Evolutionary conservation across 2,329 filamentous ascomycete species (phyloP).

Genomic region (Colletotrichum eremochloae): DNA sequence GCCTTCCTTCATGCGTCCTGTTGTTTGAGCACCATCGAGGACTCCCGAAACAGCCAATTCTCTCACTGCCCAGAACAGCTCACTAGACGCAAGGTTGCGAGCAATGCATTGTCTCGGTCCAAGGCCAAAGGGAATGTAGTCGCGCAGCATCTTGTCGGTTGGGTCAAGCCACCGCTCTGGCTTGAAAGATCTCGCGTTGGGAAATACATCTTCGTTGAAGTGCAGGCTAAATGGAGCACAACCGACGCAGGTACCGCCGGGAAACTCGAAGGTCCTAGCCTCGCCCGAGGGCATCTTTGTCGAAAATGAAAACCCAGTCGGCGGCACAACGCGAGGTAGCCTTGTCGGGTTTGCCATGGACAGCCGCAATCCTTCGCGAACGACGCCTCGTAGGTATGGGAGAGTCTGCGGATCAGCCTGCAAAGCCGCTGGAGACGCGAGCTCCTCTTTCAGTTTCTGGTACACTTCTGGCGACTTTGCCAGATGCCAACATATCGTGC

Average conservation of each 20-base stretch:
- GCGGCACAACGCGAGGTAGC: slow-evolving; percentile 6
- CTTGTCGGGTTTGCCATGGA: slow-evolving; percentile 21
- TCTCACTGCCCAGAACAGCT: slow-evolving; percentile 15
- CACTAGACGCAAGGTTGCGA: slow-evolving; percentile 18
- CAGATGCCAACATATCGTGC: slow-evolving; percentile 18
- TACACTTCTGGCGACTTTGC: neutral
- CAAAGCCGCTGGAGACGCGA: neutral
- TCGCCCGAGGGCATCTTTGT: neutral
- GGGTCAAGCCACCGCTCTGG: slow-evolving; percentile 12
- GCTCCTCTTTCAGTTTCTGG: neutral
- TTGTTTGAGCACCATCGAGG: neutral
- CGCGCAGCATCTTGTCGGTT: slow-evolving; percentile 6
- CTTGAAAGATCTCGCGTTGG: neutral
- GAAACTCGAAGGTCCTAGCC: neutral
- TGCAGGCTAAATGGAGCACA: slow-evolving; percentile 15
- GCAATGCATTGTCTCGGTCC: slow-evolving; percentile 14
- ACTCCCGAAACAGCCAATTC: neutral
- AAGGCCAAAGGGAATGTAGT: slow-evolving; percentile 8
- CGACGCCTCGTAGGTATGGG: slow-evolving; percentile 2
- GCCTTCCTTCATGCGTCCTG: slow-evolving; percentile 3
- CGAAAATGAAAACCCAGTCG: neutral
- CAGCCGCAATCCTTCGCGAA: slow-evolving; percentile 11
- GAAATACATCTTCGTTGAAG: neutral
- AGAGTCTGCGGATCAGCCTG: slow-evolving; percentile 14
- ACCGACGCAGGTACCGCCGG: slow-evolving; percentile 5